Percentiles rank a stretch among this genome's conserved stretches.
phyloP scores from a whole-genome alignment of 2,329 filamentous ascomycete species.

The Elsinoe ampelina region DNA sequence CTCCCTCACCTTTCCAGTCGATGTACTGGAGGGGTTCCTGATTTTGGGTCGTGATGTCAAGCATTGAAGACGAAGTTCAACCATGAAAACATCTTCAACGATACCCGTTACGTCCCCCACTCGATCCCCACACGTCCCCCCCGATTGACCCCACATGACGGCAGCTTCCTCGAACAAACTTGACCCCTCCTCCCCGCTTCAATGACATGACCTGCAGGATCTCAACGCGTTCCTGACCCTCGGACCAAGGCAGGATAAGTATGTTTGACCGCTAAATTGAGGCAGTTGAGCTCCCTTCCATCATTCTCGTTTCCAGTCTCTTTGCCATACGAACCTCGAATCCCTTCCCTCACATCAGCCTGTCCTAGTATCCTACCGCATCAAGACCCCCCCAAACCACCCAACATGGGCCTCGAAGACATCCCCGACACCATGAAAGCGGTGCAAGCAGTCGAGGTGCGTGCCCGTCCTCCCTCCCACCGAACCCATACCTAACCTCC shows the following conservation, averaged over 20 bases:
- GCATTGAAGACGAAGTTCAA: neutral
- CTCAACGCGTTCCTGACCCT: neutral
- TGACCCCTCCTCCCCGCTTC: neutral
- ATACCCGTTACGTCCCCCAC: too few species aligned
- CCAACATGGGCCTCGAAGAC: constrained; percentile 17
- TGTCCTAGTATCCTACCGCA: neutral
- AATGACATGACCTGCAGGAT: neutral
- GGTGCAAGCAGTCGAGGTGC: constrained; percentile 39
- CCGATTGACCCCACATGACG: neutral
- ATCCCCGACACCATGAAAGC: constrained; percentile 41
- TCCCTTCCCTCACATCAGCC: neutral
- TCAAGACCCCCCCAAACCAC: neutral
- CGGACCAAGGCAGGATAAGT: neutral
- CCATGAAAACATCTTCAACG: neutral
- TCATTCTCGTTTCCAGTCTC: neutral
- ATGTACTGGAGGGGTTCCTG: too few species aligned
- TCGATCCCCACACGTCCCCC: neutral
- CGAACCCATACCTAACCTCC: neutral
- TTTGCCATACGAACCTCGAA: neutral
- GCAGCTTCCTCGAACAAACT: neutral
- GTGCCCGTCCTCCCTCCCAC: neutral
- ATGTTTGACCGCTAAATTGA: neutral
- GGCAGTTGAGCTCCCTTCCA: neutral
- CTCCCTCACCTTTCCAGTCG: too few species aligned
- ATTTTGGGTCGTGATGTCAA: too few species aligned